Base-by-base conservation (phyloP, 1,139 yeast species). In the Spathaspora jeffriesii region DNA sequence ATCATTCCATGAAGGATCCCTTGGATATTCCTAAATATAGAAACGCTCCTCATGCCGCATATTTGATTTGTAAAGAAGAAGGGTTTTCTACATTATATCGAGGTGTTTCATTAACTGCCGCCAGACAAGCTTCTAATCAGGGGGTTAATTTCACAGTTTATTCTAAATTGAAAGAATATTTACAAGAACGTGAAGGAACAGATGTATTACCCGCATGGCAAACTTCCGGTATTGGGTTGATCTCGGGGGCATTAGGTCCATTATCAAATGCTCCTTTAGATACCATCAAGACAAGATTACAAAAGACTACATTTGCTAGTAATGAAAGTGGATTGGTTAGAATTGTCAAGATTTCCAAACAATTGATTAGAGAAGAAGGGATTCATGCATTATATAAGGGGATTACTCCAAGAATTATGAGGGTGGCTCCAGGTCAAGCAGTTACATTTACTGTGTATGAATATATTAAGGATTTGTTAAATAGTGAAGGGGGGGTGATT, bases 361-460 rank as follows among this genome's bases (percentile, higher is more conserved):
- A 85, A 63, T 80, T 93, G 67, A 73, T 92, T 58, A 85, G 84
- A 64, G 96, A 90, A 73, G 97, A 92, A 70, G 99, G 97, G 56
- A 70, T 84, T 54, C 77, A 78, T 52, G 96, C 97, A 17, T 80
- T 91, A 60, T 92, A 93, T 76, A 89, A 92, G 70, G 99, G 99
- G 73, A 93, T 93, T 64, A 91, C 97, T 37, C 99, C 99, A 60
- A 87, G 99, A 77, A 93, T 93, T 59, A 91, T 93, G 96, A 87
- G 99, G 73, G 99, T 93, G 48, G 99, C 99, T 15, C 98, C 99
- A 21, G 99, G 99, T 53, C 99, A 93, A 72, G 97, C 98, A 48
- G 98, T 93, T 49, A 95, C 97, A 17, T 93, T 93, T 72, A 93
- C 98, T 7, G 96, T 93, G 43, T 93, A 93, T 70, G 99, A 93